Percentiles rank a stretch among this genome's conserved stretches.
Conservation (phyloP, 2,329 filamentous ascomycete genomes). For the Torrubiellomyces zombiae region DNA sequence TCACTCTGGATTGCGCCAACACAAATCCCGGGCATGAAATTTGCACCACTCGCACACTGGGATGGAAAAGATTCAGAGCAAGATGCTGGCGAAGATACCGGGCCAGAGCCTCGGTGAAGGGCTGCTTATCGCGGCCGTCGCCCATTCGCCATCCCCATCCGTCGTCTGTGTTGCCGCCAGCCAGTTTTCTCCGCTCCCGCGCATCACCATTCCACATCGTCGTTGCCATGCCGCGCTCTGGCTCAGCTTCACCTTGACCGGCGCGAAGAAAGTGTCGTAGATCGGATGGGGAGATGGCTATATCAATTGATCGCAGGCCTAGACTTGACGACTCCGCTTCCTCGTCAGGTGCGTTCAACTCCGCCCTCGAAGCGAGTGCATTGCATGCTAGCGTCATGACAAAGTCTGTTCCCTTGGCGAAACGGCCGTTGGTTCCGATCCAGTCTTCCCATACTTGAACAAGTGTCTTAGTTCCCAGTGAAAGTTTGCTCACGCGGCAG, state of each 20-base stretch:
- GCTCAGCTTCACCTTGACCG: constrained; percentile 13
- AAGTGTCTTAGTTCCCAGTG: constrained; percentile 32
- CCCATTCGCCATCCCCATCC: constrained; percentile 32
- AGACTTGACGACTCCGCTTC: constrained; percentile 7
- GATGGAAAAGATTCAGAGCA: constrained; percentile 37
- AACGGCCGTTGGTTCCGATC: constrained; percentile 22
- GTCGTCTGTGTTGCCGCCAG: constrained; percentile 30
- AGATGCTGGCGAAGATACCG: constrained; percentile 35
- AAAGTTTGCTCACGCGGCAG: constrained; percentile 34
- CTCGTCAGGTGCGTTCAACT: constrained; percentile 1
- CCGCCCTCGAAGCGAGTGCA: constrained; percentile 14
- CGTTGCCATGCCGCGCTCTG: constrained; percentile 2
- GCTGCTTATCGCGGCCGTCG: constrained; percentile 8
- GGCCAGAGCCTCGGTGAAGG: constrained; percentile 34
- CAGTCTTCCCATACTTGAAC: constrained; percentile 33
- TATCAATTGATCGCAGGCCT: constrained; percentile 28
- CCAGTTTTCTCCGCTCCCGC: constrained; percentile 25
- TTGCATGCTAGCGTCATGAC: constrained; percentile 35
- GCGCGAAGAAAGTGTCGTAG: constrained; percentile 26
- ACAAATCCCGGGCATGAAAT: constrained; percentile 40
- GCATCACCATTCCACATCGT: constrained; percentile 15
- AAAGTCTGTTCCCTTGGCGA: constrained; percentile 23
- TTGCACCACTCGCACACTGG: constrained; percentile 33
- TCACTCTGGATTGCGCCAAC: constrained; percentile 33
- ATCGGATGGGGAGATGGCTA: constrained; percentile 33